Evolutionary conservation across 2,329 filamentous ascomycete species (phyloP), one percentile per base, ranked within the genome.

Genomic region (Chrysosporium queenslandicum): DNA sequence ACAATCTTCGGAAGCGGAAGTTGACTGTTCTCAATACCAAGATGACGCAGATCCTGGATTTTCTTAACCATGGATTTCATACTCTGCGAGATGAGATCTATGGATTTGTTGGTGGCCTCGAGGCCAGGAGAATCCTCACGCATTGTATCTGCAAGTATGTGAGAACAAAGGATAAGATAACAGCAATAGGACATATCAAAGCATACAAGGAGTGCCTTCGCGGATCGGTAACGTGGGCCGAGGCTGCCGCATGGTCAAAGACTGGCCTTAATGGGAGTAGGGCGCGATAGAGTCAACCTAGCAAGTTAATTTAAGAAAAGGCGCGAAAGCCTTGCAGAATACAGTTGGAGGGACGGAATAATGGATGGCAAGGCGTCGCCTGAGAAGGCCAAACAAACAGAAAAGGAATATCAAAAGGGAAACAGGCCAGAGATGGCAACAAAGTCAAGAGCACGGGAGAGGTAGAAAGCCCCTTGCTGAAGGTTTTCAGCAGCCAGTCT

Each of bases 1-100:
- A 91, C 85, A 8, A 94, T 81, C 59, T 88, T 87, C 0, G 89
- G 87, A 0, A 94, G 71, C 0, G 80, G 78, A 0, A 87, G 78
- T 0, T 72, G 62, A 3, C 81, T 78, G 16, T 85, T 79, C 46
- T 85, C 81, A 0, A 94, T 81, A 0, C 85, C 86, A 0, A 91
- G 75, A 4, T 82, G 76, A 47, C 87, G 80, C 0, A 95, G 76
- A 45, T 84, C 78, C 46, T 71, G 69, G 0, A 73, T 68, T n/a
- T 64, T 68, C 11, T 64, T 65, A 0, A 73, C 66, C 4, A 73
- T 54, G 0, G 53, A 53, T 32, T 67, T 68, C 62, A 72, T 70
- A 12, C 64, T 63, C 1, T 63, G 55, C 0, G 63, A 59, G 29
- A 71, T 59, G 0, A 62, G 39, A 12, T 61, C 58, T 9, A 68